Evolutionary conservation across 139 green algal genomes (phyloP), one percentile per base, ranked within the genome.

Genomic region (Chlamydomonas sp.): DNA sequence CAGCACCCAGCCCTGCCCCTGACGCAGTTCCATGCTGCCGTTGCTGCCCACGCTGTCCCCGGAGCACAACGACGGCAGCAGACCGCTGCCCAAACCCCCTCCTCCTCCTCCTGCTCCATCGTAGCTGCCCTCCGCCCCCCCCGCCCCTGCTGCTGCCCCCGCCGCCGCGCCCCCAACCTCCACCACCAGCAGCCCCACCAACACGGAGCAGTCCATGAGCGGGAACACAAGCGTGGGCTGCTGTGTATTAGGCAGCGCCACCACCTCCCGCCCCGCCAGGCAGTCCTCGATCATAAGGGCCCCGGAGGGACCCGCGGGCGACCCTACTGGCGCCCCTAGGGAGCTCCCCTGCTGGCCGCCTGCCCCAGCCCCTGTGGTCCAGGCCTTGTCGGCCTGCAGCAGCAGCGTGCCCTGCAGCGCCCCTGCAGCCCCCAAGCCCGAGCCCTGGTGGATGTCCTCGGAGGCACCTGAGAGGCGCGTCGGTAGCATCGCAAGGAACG

Each of bases 161-260:
- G 63, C 18, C 7, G 2, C 59, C 59, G 10, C 10, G 59, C 1
- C 63, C 31, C 62, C 18, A 10, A 77, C 57, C 85, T 96, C 94
- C 20, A 93, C 93, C 15, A 86, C 91, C 61, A 96, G 73, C 64
- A 96, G 81, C 2, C 94, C 94, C 49, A 97, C 90, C 58, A 97
- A 86, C 76, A 95, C 92, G 4, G 62, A 67, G 3, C 79, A 72
- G 20, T 94, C 89, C 1, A 89, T 85, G 72, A 97, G 83, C 1
- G 94, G 94, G 69, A 97, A 87, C 62, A 97, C 94, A 57, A 97
- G 85, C 18, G 90, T 83, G 4, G 90, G 89, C 63, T 12, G 63
- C 63, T 68, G 59, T 60, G 82, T 91, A 81, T 85, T 88, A 8
- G 94, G 94, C 81, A 97, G 91, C n/a, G 93, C 88, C 63, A 96